Conservation (phyloP, 192 early-diverging fungal species). For the Dispira simplex region DNA sequence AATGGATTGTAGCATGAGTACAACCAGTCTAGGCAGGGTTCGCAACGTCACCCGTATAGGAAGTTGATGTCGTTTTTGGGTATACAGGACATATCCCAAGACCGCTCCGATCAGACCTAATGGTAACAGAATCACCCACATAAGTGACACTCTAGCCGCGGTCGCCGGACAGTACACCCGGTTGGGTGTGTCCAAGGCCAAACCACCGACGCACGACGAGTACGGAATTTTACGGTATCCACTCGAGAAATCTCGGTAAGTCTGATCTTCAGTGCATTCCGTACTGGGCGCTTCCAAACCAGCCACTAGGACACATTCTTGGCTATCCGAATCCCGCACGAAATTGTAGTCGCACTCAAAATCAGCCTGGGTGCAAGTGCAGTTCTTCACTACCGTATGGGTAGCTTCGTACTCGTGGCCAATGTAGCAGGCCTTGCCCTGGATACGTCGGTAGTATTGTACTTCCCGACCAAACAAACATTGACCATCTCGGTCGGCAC, state of each 20-base stretch:
- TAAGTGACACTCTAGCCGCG: slow-evolving; percentile 22
- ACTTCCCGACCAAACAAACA: slow-evolving; percentile 52
- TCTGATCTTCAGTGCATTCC: slow-evolving; percentile 34
- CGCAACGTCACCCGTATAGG: neutral
- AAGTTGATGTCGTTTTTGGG: neutral
- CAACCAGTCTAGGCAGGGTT: neutral
- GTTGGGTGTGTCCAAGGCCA: slow-evolving; percentile 31
- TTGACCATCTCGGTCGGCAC: slow-evolving; percentile 21
- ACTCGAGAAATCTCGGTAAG: slow-evolving; percentile 54
- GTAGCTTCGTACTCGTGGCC: slow-evolving; percentile 49
- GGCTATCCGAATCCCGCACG: slow-evolving; percentile 34
- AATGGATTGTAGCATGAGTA: neutral
- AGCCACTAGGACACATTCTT: slow-evolving; percentile 46
- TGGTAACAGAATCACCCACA: slow-evolving; percentile 23
- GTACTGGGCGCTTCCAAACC: slow-evolving; percentile 35
- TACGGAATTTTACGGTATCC: slow-evolving; percentile 82
- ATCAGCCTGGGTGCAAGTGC: slow-evolving; percentile 60
- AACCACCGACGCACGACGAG: slow-evolving; percentile 65
- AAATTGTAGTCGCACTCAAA: slow-evolving; percentile 90
- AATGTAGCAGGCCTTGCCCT: slow-evolving; percentile 52
- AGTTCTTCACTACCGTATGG: slow-evolving; percentile 35
- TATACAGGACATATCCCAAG: neutral
- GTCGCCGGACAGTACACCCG: slow-evolving; percentile 53
- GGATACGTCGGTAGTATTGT: slow-evolving; percentile 56
- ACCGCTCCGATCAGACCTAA: slow-evolving; percentile 14